A percentile compares a stretch with the other conserved stretches of the same genome.
Evolutionary conservation across 1,139 yeast species (phyloP).

Genomic region (Taphrina sp.): DNA sequence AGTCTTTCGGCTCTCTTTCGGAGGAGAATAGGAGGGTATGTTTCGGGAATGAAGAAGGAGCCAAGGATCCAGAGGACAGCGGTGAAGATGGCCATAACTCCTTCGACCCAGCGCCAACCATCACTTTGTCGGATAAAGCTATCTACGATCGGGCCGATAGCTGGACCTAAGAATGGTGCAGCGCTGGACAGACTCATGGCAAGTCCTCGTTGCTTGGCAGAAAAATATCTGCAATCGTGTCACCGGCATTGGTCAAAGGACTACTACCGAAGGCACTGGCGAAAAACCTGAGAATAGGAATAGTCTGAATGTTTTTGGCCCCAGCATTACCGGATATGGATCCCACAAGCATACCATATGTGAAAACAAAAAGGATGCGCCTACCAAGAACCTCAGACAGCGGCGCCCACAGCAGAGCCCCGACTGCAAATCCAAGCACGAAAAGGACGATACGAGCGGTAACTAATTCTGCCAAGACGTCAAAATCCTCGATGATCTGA

Average conservation of each 20-base stretch:
- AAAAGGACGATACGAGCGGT: slow-evolving; percentile 67
- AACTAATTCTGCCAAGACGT: slow-evolving; percentile 52
- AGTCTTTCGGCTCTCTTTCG: slow-evolving; percentile 66
- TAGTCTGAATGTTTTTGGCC: slow-evolving; percentile 51
- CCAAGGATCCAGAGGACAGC: slow-evolving; percentile 61
- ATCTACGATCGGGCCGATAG: slow-evolving; percentile 72
- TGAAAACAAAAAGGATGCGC: slow-evolving; percentile 44
- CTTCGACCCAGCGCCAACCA: slow-evolving; percentile 61
- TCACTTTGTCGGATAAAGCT: slow-evolving; percentile 67
- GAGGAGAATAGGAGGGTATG: slow-evolving; percentile 82
- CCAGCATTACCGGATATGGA: slow-evolving; percentile 7
- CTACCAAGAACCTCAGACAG: slow-evolving; percentile 56
- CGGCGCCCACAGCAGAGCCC: slow-evolving; percentile 59
- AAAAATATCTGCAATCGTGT: slow-evolving; percentile 73
- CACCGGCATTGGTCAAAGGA: slow-evolving; percentile 83
- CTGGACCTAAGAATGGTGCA: too few relatives aligned
- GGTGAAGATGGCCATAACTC: slow-evolving; percentile 52
- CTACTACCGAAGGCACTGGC: slow-evolving; percentile 82
- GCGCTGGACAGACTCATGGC: slow-evolving; percentile 49
- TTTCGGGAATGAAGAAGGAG: slow-evolving; percentile 65
- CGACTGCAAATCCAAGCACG: slow-evolving; percentile 52
- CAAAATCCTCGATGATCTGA: slow-evolving; percentile 60
- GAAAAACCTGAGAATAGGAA: slow-evolving; percentile 68
- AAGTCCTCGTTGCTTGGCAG: slow-evolving; percentile 61
- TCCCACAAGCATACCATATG: background rate